Percentiles rank a stretch among this genome's conserved stretches.
These are phyloP conservation scores for Vanderwaltozyma verrucispora DNA, from an alignment of 805 yeast species.

Conservation along the genomic window DNA sequence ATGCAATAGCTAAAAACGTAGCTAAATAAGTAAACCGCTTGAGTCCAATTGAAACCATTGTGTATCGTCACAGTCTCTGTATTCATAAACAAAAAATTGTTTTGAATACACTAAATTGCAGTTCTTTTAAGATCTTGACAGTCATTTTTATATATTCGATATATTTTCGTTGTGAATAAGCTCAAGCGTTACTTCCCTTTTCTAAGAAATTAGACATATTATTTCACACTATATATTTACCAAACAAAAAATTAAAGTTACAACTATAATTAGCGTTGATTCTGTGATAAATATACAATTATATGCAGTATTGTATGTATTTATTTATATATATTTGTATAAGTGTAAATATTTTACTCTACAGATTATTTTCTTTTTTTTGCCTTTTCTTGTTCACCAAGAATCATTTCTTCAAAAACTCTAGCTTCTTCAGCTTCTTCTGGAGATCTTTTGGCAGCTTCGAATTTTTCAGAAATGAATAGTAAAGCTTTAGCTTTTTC, in stretches of 20 bases:
- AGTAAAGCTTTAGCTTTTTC: constrained; percentile 73
- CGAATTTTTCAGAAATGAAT: constrained; percentile 61
- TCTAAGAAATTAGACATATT: too few species aligned
- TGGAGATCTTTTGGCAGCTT: constrained; percentile 55
- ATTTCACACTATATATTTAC: too few species aligned
- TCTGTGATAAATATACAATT: neutral
- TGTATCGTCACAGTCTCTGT: neutral
- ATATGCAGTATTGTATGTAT: neutral
- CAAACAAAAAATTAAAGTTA: too few species aligned
- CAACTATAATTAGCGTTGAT: neutral
- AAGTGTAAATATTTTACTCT: neutral
- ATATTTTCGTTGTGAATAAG: too few species aligned
- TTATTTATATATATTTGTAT: neutral
- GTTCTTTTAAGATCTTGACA: too few species aligned
- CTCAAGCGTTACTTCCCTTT: too few species aligned
- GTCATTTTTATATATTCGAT: too few species aligned
- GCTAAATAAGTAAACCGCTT: constrained; percentile 4
- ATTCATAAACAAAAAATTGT: too few species aligned
- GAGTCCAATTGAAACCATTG: neutral
- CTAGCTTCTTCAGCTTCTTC: constrained; percentile 91
- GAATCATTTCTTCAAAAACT: constrained; percentile 84
- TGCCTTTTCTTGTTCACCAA: constrained; percentile 61
- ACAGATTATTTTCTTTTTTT: neutral
- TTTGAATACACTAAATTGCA: too few species aligned
- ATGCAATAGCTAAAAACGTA: constrained; percentile 30